These are phyloP conservation scores for Symbiotaphrina buchneri DNA, from an alignment of 495 filamentous ascomycete species.

Conservation along the genomic window DNA sequence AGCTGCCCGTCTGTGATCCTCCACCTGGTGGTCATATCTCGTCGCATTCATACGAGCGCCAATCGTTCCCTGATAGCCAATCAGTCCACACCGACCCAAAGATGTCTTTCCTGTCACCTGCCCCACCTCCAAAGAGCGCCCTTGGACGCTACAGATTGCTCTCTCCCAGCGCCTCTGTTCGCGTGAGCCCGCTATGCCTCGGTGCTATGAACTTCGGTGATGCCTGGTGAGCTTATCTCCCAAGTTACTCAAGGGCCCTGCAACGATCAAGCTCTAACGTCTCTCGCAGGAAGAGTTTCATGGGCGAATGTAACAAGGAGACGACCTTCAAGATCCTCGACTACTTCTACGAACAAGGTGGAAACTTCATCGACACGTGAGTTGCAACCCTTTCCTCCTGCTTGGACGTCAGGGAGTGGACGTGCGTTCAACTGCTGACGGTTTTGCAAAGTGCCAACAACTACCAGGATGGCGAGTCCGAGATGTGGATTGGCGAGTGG, in stretches of 20 bases:
- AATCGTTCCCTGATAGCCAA: no score
- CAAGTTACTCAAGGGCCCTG: not conserved
- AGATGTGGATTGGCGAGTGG: slow-evolving; percentile 61
- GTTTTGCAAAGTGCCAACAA: slow-evolving; percentile 17
- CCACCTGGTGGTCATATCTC: no score
- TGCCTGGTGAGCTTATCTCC: slow-evolving; percentile 19
- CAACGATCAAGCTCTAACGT: no score
- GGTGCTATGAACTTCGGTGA: slow-evolving; percentile 41
- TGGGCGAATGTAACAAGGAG: slow-evolving; percentile 26
- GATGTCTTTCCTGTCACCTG: not conserved
- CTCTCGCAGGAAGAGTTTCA: slow-evolving; percentile 10
- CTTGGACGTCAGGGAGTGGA: not conserved
- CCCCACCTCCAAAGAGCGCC: not conserved
- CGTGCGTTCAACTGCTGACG: not conserved
- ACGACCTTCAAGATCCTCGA: slow-evolving; percentile 26
- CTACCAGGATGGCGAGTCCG: slow-evolving; percentile 49
- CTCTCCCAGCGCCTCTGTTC: not conserved
- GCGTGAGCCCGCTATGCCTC: slow-evolving; percentile 34
- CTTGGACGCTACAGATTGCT: not conserved
- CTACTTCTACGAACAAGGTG: slow-evolving; percentile 22
- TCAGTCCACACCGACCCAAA: not conserved
- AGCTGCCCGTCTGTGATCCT: no score
- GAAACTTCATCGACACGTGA: slow-evolving; percentile 5
- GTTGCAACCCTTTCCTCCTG: not conserved
- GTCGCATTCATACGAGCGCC: no score